These are phyloP conservation scores for Sporothrix humicola DNA, from an alignment of 2,329 filamentous ascomycete species.

Conservation along the genomic window DNA sequence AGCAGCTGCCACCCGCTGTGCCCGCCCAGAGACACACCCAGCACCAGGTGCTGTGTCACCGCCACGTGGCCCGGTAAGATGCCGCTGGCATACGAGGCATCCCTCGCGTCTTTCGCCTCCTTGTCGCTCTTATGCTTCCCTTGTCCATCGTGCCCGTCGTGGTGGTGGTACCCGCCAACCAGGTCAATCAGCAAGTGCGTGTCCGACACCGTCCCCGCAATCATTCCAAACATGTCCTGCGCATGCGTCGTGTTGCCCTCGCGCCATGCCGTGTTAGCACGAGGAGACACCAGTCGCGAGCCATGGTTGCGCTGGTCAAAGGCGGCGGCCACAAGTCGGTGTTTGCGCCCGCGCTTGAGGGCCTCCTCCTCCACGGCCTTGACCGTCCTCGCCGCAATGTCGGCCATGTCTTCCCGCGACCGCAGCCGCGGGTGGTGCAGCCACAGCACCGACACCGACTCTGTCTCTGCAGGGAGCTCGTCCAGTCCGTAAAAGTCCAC, in stretches of 20 bases:
- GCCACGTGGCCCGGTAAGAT: slow-evolving; percentile 26
- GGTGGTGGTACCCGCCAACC: slow-evolving; percentile 58
- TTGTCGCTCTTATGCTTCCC: background rate
- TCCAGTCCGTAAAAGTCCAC: slow-evolving; percentile 81
- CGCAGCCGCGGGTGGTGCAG: slow-evolving; percentile 81
- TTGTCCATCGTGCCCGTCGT: background rate
- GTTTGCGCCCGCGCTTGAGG: slow-evolving; percentile 40
- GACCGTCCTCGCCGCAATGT: slow-evolving; percentile 72
- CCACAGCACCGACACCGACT: slow-evolving; percentile 80
- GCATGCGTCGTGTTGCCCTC: slow-evolving; percentile 81
- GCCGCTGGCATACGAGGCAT: slow-evolving; percentile 15
- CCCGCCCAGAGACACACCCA: slow-evolving; percentile 85
- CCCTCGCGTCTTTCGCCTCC: background rate
- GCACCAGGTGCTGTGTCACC: slow-evolving; percentile 63
- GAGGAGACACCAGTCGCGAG: slow-evolving; percentile 66
- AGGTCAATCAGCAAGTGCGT: slow-evolving; percentile 76
- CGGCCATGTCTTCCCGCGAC: slow-evolving; percentile 74
- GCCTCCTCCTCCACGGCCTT: slow-evolving; percentile 65
- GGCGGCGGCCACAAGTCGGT: slow-evolving; percentile 71
- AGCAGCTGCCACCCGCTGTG: slow-evolving; percentile 86
- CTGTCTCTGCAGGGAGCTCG: slow-evolving; percentile 62
- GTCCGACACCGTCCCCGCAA: slow-evolving; percentile 76
- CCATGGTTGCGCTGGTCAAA: slow-evolving; percentile 97
- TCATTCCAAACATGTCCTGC: slow-evolving; percentile 86
- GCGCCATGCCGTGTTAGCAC: slow-evolving; percentile 79